These are phyloP conservation scores for Globisporangium uncinulatum DNA, from an alignment of 352 stramenopile species.

Conservation along the genomic window DNA sequence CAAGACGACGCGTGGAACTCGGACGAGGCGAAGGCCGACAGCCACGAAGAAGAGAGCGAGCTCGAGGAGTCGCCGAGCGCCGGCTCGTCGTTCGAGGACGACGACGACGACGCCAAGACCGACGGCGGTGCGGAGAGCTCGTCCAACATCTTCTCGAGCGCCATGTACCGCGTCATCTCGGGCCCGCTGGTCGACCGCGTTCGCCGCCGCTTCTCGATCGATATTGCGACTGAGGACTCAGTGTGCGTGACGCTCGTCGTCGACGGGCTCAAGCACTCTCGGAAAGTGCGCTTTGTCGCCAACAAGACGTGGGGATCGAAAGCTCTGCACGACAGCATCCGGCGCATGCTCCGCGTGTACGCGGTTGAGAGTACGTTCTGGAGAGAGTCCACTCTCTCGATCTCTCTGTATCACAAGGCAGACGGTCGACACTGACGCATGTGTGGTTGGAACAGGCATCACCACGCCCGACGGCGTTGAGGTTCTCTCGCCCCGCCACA, in stretches of 20 bases:
- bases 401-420: neutral
- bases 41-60: conserved; percentile 39
- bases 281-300: conserved; percentile 71
- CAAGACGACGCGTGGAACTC: conserved; percentile 48
- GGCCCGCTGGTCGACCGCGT: conserved; percentile 73
- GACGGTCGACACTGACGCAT: neutral
- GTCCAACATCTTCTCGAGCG: conserved; percentile 75
- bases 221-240: conserved; percentile 70
- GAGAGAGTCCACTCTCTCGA: neutral
- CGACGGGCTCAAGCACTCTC: conserved; percentile 47
- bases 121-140: conserved; percentile 21
- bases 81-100: conserved; percentile 31
- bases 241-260: conserved; percentile 64
- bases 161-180: conserved; percentile 80
- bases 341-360: conserved; percentile 72
- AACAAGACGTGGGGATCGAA: conserved; percentile 63
- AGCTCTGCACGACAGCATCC: conserved; percentile 49
- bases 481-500: conserved; percentile 68
- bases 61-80: conserved; percentile 42
- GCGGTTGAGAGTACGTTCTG: conserved; percentile 37
- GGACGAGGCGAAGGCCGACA: conserved; percentile 29
- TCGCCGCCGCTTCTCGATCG: conserved; percentile 66
- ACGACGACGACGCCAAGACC: conserved; percentile 24
- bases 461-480: conserved; percentile 47
- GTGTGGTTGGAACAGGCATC: conserved; percentile 23